Conservation (phyloP, 2,329 filamentous ascomycete species). For the Venturia asperata region DNA sequence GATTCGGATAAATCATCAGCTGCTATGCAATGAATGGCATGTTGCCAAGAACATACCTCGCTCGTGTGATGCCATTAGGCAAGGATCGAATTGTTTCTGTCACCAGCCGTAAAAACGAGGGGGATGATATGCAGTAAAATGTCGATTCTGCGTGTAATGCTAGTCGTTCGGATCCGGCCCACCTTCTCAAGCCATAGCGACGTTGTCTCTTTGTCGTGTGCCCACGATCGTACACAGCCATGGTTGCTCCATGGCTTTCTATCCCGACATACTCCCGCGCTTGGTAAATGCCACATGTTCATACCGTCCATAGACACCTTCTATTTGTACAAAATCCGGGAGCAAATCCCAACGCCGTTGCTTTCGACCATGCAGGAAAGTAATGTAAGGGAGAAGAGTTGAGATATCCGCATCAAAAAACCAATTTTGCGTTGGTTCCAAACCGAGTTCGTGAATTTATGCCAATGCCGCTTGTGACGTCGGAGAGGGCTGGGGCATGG, state of each 20-base stretch:
- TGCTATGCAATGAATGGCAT: neutral
- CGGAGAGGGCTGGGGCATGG: slow-evolving; percentile 21
- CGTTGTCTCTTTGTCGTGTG: neutral
- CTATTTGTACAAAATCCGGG: slow-evolving; percentile 9
- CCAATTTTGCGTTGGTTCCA: neutral
- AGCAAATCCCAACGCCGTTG: slow-evolving; percentile 12
- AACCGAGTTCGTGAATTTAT: slow-evolving; percentile 1
- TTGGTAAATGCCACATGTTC: neutral
- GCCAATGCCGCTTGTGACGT: slow-evolving; percentile 10
- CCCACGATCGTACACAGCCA: neutral
- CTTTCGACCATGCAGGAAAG: slow-evolving; percentile 12
- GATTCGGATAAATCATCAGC: neutral
- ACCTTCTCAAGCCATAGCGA: neutral
- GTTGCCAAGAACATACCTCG: neutral
- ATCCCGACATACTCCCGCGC: neutral
- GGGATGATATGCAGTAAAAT: neutral
- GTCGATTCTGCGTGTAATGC: neutral
- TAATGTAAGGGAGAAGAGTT: slow-evolving; percentile 15
- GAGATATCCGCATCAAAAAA: slow-evolving; percentile 7
- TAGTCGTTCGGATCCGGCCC: neutral
- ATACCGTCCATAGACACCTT: neutral
- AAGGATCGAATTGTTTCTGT: neutral
- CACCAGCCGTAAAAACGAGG: neutral
- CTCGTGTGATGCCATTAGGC: neutral
- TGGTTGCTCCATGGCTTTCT: neutral